Evolutionary conservation across 805 yeast genomes (phyloP), one percentile per base, ranked within the genome.

Genomic region (Zygosaccharomyces siamensis): DNA sequence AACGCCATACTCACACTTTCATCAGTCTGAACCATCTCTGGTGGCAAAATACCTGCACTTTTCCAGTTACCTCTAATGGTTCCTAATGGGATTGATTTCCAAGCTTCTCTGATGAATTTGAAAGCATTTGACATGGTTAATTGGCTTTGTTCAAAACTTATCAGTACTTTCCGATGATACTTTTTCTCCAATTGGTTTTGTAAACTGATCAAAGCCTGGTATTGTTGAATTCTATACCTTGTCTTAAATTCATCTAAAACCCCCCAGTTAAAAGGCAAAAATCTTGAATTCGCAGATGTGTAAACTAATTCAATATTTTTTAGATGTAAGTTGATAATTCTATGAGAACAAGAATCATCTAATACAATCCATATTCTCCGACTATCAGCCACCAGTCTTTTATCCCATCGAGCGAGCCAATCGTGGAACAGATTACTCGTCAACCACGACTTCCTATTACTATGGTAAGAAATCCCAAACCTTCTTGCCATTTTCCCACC

Each of bases 221-320:
- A 82, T 53, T 82, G 86, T 50, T 77, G 80, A 5, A 78, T 67
- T 48, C 87, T 72, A 55, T 77, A 82, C 41, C 77, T 66, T 11
- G 80, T 71, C 57, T 79, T 80, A 59, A 82, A 78, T 56, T 82
- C 86, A 49, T 79, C 80, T 36, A 78, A 71, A 3, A 81, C 77
- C 3, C 87, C 87, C 74, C 81, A 80, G 50, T 74, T 77, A 72
- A 80, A 79, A 6, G 86, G 86, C 30, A 80, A 61, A 57, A 78
- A 80, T 55, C 74, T 66, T 7, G 72, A 63, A 32, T 59, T 63
- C 26, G 72, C 61, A 0, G 74, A 64, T 0, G 74, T 72, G 48
- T 67, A 74, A 6, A 73, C 57, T 35, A 75, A 55, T 28, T 69
- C 56, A 11, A 73, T 72, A 49, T 72, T 71, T 47, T 68, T 68